Percentiles rank a stretch among this genome's conserved stretches.
Evolutionary conservation across 2,329 filamentous ascomycete species (phyloP).

Genomic region (Aaosphaeria arxii): DNA sequence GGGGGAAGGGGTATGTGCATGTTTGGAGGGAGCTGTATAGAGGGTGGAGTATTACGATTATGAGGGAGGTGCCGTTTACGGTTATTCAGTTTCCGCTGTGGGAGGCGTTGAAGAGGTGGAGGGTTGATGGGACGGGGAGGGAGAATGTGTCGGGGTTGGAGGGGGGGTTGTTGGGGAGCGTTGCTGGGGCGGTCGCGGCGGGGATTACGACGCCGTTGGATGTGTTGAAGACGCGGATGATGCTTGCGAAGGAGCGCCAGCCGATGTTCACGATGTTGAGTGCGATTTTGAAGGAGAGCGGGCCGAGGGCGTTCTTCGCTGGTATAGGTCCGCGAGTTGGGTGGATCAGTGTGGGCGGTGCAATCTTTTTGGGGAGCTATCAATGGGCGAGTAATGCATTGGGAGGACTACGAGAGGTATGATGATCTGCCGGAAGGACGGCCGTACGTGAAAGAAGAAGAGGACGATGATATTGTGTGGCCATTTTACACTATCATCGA

Average conservation of each 20-base stretch:
- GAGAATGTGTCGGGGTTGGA: conserved; percentile 65
- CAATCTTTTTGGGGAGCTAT: conserved; percentile 92
- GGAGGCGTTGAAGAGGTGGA: conserved; percentile 84
- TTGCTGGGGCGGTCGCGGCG: conserved; percentile 81
- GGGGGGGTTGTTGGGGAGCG: conserved; percentile 79
- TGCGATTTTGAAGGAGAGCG: conserved; percentile 63
- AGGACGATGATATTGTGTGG: neutral
- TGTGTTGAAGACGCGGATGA: conserved; percentile 94
- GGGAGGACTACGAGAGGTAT: conserved; percentile 40
- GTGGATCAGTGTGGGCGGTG: conserved; percentile 93
- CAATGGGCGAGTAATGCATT: conserved; percentile 81
- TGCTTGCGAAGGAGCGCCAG: conserved; percentile 73
- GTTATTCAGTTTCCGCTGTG: conserved; percentile 96
- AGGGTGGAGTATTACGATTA: conserved; percentile 87
- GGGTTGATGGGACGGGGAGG: conserved; percentile 46
- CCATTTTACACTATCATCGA: no score
- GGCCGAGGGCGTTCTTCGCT: conserved; percentile 68
- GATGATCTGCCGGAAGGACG: neutral
- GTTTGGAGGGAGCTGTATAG: conserved; percentile 86
- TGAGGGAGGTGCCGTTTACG: conserved; percentile 95
- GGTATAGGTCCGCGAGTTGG: conserved; percentile 79
- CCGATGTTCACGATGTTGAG: conserved; percentile 59
- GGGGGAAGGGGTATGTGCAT: conserved; percentile 42
- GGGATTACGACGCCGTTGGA: conserved; percentile 89
- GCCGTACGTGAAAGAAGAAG: neutral